Conservation (phyloP, 495 filamentous ascomycete species). For the Penicillium angulare region DNA sequence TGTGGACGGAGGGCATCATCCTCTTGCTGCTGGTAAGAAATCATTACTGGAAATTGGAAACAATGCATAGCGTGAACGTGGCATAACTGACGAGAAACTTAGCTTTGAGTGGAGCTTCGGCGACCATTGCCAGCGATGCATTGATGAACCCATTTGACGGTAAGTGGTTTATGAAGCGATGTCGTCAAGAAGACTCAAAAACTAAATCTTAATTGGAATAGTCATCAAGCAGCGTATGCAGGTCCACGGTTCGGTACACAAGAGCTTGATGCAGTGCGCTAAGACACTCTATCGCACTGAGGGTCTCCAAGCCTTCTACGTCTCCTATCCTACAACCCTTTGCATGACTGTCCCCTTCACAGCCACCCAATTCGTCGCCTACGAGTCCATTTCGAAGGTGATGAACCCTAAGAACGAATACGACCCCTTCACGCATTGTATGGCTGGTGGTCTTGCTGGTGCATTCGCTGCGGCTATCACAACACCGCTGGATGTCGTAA, state of each 20-base stretch:
- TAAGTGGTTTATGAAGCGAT: too few relatives aligned
- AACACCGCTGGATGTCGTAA: slow-evolving; percentile 95
- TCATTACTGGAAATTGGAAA: not conserved
- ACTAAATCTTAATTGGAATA: slow-evolving; percentile 41
- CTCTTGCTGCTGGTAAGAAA: slow-evolving; percentile 78
- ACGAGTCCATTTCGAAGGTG: slow-evolving; percentile 91
- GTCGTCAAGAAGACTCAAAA: too few relatives aligned
- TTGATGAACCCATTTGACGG: slow-evolving; percentile 99
- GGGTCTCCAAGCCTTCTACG: slow-evolving; percentile 90
- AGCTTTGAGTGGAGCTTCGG: slow-evolving; percentile 90
- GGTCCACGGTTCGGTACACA: slow-evolving; percentile 90
- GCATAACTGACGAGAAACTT: slow-evolving; percentile 12
- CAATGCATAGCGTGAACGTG: not conserved
- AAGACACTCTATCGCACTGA: slow-evolving; percentile 81
- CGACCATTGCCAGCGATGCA: slow-evolving; percentile 95
- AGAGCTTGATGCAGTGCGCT: slow-evolving; percentile 80
- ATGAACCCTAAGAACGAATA: slow-evolving; percentile 85
- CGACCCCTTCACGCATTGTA: slow-evolving; percentile 88
- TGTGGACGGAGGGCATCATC: slow-evolving; percentile 82
- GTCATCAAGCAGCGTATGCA: slow-evolving; percentile 99
- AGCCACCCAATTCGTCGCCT: slow-evolving; percentile 91
- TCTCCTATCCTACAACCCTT: slow-evolving; percentile 96
- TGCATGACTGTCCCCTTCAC: slow-evolving; percentile 99
- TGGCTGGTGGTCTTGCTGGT: slow-evolving; percentile 87
- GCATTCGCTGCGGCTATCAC: slow-evolving; percentile 91